phyloP scores from a whole-genome alignment of 2,329 filamentous ascomycete species.

The Penicillium fuscoglaucum region DNA sequence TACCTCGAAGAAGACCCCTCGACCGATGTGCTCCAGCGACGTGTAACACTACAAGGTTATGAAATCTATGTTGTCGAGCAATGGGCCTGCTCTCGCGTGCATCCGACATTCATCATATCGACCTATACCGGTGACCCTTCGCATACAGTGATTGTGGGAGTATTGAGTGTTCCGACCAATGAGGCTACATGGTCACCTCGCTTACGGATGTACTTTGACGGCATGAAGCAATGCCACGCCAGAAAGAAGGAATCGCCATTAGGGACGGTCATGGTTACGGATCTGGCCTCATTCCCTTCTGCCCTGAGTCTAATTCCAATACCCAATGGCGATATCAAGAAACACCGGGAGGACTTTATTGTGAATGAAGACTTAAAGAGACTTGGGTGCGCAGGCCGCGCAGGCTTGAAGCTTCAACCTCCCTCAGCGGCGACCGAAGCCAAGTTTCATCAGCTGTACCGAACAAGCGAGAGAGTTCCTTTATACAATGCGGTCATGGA shows the following conservation, averaged over 20 bases:
- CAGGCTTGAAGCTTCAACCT: slow-evolving; percentile 75
- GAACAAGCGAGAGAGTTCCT: slow-evolving; percentile 77
- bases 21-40: slow-evolving; percentile 72
- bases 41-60: slow-evolving; percentile 72
- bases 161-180: slow-evolving; percentile 79
- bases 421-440: slow-evolving; percentile 80
- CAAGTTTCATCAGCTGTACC: slow-evolving; percentile 90
- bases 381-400: slow-evolving; percentile 84
- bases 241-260: slow-evolving; percentile 76
- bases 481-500: slow-evolving; percentile 79
- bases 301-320: slow-evolving; percentile 88
- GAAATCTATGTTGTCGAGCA: slow-evolving; percentile 95
- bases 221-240: slow-evolving; percentile 81
- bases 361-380: slow-evolving; percentile 94
- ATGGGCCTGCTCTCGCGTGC: slow-evolving; percentile 89
- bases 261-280: slow-evolving; percentile 90
- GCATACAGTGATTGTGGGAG: slow-evolving; percentile 74
- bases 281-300: slow-evolving; percentile 87
- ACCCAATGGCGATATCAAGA: slow-evolving; percentile 79
- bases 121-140: slow-evolving; percentile 87
- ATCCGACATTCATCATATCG: slow-evolving; percentile 87
- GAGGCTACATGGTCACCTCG: slow-evolving; percentile 76
- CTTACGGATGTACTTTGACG: slow-evolving; percentile 80
- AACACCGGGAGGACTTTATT: slow-evolving; percentile 79
- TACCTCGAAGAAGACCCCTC: slow-evolving; percentile 84